A percentile compares a stretch with the other conserved stretches of the same genome.
These are phyloP conservation scores for Xylaria longipes DNA, from an alignment of 495 filamentous ascomycete genomes.

Conservation along the genomic window DNA sequence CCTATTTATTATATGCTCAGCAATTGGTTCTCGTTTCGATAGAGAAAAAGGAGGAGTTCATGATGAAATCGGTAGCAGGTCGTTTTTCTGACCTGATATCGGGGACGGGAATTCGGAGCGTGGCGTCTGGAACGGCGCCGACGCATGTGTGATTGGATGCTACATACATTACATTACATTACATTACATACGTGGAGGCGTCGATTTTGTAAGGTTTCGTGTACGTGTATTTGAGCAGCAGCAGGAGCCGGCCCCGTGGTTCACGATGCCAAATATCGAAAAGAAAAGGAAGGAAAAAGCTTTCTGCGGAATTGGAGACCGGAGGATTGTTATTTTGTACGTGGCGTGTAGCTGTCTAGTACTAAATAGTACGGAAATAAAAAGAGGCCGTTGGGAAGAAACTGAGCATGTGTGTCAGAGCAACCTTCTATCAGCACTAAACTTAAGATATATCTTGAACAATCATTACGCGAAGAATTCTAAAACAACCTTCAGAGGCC, in stretches of 20 bases:
- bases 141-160: constrained; percentile 6
- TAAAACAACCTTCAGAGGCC: not conserved
- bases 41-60: constrained; percentile 20
- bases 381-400: not conserved
- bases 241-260: not conserved
- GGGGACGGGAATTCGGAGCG: constrained; percentile 16
- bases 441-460: not conserved
- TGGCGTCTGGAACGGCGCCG: not conserved
- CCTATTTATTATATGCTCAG: constrained; percentile 11
- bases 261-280: not conserved
- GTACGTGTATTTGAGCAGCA: constrained; percentile 18
- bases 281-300: not conserved
- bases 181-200: constrained; percentile 14
- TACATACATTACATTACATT: constrained; percentile 14
- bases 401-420: not conserved
- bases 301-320: not conserved
- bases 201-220: constrained; percentile 11
- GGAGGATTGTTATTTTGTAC: not conserved
- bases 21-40: constrained; percentile 3
- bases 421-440: not conserved
- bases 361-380: not conserved
- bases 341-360: not conserved
- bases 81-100: not conserved
- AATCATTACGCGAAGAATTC: not conserved
- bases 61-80: not conserved